Evolutionary conservation across 805 yeast species (phyloP).

Genomic region (Maudiozyma turicensis): DNA sequence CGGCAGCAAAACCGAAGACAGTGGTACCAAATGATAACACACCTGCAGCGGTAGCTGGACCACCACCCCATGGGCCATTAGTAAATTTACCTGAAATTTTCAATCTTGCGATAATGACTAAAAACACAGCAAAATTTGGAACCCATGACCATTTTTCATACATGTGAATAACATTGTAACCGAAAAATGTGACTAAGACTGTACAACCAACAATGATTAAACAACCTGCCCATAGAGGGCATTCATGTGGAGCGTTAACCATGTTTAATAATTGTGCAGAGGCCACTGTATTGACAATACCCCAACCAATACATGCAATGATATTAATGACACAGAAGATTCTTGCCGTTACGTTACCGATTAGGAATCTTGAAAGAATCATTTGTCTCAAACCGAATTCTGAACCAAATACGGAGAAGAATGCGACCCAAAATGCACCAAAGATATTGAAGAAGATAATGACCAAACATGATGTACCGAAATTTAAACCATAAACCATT

Average conservation of each 20-base stretch:
- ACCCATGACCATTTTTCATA: conserved; percentile 86
- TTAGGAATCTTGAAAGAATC: conserved; percentile 66
- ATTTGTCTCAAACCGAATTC: conserved; percentile 81
- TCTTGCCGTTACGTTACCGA: conserved; percentile 68
- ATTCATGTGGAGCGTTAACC: conserved; percentile 44
- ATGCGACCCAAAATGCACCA: conserved; percentile 74
- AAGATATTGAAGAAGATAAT: conserved; percentile 26
- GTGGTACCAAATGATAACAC: conserved; percentile 78
- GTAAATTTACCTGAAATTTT: conserved; percentile 55
- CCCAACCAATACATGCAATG: conserved; percentile 90
- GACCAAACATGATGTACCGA: conserved; percentile 11
- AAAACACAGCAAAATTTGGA: conserved; percentile 62
- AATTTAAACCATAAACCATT: conserved; percentile 49
- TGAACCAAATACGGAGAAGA: conserved; percentile 74
- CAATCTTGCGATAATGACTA: conserved; percentile 71
- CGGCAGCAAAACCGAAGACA: conserved; percentile 80
- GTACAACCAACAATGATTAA: conserved; percentile 60
- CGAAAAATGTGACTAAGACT: conserved; percentile 66
- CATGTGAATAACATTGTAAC: conserved; percentile 69
- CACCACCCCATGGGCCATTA: conserved; percentile 41
- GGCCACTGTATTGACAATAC: conserved; percentile 83
- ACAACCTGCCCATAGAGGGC: conserved; percentile 90
- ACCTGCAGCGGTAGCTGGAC: conserved; percentile 60
- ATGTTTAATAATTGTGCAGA: conserved; percentile 76
- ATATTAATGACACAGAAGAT: conserved; percentile 68